Conservation (phyloP, 1,139 yeast species). For the Pichiaceae sp. region DNA sequence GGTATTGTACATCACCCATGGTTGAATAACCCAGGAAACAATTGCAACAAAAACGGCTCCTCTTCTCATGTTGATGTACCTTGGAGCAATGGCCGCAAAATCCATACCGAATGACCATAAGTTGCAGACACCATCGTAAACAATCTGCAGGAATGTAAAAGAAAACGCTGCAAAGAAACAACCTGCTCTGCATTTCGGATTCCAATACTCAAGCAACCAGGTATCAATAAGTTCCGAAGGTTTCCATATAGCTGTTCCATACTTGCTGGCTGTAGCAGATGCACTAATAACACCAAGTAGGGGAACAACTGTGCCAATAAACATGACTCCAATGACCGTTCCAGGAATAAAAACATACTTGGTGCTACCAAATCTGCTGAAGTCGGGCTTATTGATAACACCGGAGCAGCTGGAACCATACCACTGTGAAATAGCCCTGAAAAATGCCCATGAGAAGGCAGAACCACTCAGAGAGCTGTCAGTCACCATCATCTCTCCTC, state of each 20-base stretch:
- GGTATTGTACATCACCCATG: constrained; percentile 28
- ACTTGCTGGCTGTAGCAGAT: constrained; percentile 22
- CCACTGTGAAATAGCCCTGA: constrained; percentile 14
- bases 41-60: constrained; percentile 27
- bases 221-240: constrained; percentile 25
- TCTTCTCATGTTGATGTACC: constrained; percentile 29
- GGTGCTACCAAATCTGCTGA: constrained; percentile 27
- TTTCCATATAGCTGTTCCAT: constrained; percentile 29
- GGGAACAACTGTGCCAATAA: constrained; percentile 32
- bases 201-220: constrained; percentile 25
- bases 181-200: constrained; percentile 26
- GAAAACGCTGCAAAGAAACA: constrained; percentile 28
- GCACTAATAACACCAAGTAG: constrained; percentile 28
- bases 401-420: constrained; percentile 31
- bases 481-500: constrained; percentile 20
- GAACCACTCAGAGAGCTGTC: constrained; percentile 13
- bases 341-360: constrained; percentile 18
- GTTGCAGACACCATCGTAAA: constrained; percentile 28
- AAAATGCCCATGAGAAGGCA: constrained; percentile 15
- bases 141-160: constrained; percentile 27
- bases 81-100: constrained; percentile 30
- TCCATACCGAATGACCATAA: constrained; percentile 32
- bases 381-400: constrained; percentile 36
- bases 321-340: constrained; percentile 21
- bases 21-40: constrained; percentile 27